Percentiles rank a stretch among this genome's conserved stretches.
Evolutionary conservation across 768 basidiomycete species (phyloP).

Genomic region (Lentinus tigrinus): DNA sequence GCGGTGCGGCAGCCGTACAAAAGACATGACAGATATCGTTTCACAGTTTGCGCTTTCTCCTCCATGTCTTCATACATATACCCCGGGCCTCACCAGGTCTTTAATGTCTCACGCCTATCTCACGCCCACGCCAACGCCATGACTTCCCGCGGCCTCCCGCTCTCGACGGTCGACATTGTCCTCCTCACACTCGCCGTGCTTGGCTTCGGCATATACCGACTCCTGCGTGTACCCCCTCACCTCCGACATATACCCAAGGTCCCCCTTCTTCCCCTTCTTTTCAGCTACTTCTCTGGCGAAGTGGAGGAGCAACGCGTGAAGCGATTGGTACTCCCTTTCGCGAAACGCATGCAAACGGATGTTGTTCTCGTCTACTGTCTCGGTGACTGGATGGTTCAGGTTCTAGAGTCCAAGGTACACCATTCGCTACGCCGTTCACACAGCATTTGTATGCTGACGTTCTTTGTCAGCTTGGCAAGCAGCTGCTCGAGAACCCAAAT

Average conservation of each 20-base stretch:
- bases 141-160: not conserved
- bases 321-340: conserved; percentile 37
- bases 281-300: conserved; percentile 25
- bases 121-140: no score
- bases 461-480: not conserved
- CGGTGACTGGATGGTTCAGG: conserved; percentile 41
- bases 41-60: no score
- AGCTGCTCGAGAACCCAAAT: conserved; percentile 3
- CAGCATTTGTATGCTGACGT: not conserved
- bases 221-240: conserved; percentile 1
- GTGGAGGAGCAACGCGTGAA: conserved; percentile 34
- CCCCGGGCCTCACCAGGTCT: no score
- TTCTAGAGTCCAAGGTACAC: conserved; percentile 36
- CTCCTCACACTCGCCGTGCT: not conserved
- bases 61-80: no score
- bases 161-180: not conserved
- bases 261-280: conserved; percentile 2
- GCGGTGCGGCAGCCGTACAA: no score
- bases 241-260: conserved; percentile 12
- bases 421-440: not conserved
- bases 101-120: no score
- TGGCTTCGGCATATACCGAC: not conserved
- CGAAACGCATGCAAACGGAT: conserved; percentile 28
- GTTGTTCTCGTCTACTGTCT: conserved; percentile 39
- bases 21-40: no score